Evolutionary conservation across 2,329 filamentous ascomycete species (phyloP).

Genomic region (Pseudocercospora ulei): DNA sequence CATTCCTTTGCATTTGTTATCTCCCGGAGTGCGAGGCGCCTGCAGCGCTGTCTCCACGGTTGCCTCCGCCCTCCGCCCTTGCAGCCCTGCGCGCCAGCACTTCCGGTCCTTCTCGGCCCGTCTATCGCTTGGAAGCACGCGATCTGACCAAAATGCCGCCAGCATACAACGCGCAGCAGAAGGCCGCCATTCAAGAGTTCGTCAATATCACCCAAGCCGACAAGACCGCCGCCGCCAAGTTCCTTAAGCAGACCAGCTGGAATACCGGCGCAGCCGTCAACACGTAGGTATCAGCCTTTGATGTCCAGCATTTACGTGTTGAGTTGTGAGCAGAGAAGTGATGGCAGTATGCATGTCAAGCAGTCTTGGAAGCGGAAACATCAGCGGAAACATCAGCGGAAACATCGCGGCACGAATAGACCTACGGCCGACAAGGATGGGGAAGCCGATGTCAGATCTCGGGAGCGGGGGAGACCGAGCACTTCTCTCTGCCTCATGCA

Average conservation of each 20-base stretch:
- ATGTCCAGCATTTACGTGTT: neutral
- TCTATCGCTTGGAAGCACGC: neutral
- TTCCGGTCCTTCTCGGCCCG: neutral
- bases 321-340: too few species aligned
- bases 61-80: neutral
- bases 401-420: too few species aligned
- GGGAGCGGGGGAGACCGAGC: too few species aligned
- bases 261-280: slow-evolving; percentile 40
- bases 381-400: too few species aligned
- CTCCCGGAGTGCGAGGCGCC: too few species aligned
- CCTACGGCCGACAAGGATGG: too few species aligned
- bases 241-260: slow-evolving; percentile 42
- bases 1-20: slow-evolving; percentile 2
- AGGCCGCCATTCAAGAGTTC: slow-evolving; percentile 40
- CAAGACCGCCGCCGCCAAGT: slow-evolving; percentile 39
- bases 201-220: slow-evolving; percentile 40
- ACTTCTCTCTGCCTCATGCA: too few species aligned
- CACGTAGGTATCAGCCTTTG: slow-evolving; percentile 35
- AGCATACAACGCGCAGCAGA: slow-evolving; percentile 41
- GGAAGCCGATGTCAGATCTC: too few species aligned
- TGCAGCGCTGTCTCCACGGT: too few species aligned
- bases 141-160: slow-evolving; percentile 37
- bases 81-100: too few species aligned
- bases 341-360: too few species aligned
- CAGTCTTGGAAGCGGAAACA: too few species aligned